Percentiles rank a stretch among this genome's conserved stretches.
phyloP scores from a whole-genome alignment of 257 asterid genomes.

The Ophiorrhiza pumila region DNA sequence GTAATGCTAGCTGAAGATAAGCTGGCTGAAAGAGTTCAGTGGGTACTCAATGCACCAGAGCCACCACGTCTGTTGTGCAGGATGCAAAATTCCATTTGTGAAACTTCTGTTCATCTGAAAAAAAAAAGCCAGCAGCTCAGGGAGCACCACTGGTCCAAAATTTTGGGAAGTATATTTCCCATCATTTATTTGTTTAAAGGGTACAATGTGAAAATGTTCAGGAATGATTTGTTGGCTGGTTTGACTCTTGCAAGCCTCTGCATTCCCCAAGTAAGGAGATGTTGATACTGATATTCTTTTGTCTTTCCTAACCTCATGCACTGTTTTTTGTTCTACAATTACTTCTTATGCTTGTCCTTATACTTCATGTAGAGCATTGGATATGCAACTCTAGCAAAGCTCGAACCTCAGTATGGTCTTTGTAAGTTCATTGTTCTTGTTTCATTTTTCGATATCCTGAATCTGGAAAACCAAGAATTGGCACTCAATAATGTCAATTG shows the following conservation, averaged over 20 bases:
- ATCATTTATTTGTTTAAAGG: conserved; percentile 29
- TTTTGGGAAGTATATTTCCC: conserved; percentile 28
- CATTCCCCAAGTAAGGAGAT: conserved; percentile 37
- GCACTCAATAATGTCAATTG: not conserved
- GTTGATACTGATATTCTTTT: not conserved
- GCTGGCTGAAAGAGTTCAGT: conserved; percentile 15
- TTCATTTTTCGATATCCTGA: not conserved
- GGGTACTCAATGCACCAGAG: conserved; percentile 38
- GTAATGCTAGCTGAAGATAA: not conserved
- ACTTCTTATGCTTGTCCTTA: not conserved
- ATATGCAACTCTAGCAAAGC: conserved; percentile 42
- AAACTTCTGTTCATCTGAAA: conserved; percentile 6
- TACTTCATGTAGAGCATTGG: conserved; percentile 32
- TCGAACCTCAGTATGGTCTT: conserved; percentile 45
- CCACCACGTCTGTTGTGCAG: conserved; percentile 26
- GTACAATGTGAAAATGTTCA: conserved; percentile 28
- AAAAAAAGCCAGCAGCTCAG: conserved; percentile 11
- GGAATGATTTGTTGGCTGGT: conserved; percentile 38
- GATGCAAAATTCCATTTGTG: conserved; percentile 5
- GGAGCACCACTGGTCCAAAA: conserved; percentile 7
- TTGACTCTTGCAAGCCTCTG: conserved; percentile 48
- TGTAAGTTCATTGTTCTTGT: conserved; percentile 25
- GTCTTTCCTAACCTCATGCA: not conserved
- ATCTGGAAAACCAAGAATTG: not conserved
- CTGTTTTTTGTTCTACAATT: not conserved